Conservation (phyloP, 345 rosid genomes). For the Ceriops tagal region DNA sequence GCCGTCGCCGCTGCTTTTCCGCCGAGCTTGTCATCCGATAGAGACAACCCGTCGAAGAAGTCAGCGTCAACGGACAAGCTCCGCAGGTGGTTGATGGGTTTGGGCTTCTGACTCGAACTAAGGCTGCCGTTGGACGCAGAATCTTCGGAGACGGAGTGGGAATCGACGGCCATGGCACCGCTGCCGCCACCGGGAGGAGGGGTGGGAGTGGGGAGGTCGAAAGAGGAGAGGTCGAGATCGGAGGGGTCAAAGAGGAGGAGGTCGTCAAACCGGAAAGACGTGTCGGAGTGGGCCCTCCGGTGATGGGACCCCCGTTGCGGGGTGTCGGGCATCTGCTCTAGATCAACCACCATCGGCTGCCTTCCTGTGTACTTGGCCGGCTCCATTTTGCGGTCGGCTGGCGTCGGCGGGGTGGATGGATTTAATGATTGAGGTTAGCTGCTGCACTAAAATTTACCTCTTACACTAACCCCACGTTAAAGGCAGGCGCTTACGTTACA, state of each 20-base stretch:
- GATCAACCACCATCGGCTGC: conserved; percentile 25
- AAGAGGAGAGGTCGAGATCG: conserved; percentile 74
- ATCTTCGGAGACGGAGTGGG: conserved; percentile 49
- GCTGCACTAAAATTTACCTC: not conserved
- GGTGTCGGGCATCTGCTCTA: conserved; percentile 68
- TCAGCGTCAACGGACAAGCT: conserved; percentile 91
- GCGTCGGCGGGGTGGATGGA: not conserved
- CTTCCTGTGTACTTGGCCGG: conserved; percentile 13
- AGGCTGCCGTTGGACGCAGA: conserved; percentile 48
- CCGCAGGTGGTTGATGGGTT: conserved; percentile 57
- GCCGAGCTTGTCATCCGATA: conserved; percentile 29
- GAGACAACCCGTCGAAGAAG: conserved; percentile 58
- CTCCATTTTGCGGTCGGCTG: conserved; percentile 16
- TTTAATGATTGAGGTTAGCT: not conserved
- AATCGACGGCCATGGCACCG: conserved; percentile 49
- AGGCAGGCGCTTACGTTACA: too few species aligned
- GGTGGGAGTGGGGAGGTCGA: conserved; percentile 51
- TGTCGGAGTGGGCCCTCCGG: conserved; percentile 90
- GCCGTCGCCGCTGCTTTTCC: conserved; percentile 31
- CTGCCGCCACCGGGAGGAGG: conserved; percentile 19
- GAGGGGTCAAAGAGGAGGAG: conserved; percentile 77
- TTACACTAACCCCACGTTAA: too few species aligned
- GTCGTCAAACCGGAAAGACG: conserved; percentile 84
- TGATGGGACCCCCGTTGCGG: conserved; percentile 64
- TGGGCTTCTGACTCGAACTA: conserved; percentile 23